Conservation (phyloP, 1,139 yeast genomes). For the Pneumocystis oryctolagi region DNA sequence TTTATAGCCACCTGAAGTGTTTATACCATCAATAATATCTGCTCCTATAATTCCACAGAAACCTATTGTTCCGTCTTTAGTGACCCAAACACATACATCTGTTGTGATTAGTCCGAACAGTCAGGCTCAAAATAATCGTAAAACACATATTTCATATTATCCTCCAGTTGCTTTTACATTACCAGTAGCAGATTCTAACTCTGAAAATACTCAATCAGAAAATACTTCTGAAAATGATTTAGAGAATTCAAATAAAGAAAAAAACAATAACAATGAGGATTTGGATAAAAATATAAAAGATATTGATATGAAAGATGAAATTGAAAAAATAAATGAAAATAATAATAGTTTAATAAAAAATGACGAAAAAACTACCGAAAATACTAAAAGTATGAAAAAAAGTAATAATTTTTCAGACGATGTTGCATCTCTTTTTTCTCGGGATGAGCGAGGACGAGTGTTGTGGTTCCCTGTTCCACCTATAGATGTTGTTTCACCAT, state of each 20-base stretch:
- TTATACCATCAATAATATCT: neutral
- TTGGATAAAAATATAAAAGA: neutral
- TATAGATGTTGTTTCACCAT: constrained; percentile 12
- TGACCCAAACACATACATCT: constrained; percentile 1
- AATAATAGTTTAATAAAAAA: neutral
- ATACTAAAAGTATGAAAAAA: neutral
- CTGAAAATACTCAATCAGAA: neutral
- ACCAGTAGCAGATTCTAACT: neutral
- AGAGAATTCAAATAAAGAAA: neutral
- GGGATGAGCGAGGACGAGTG: constrained; percentile 16
- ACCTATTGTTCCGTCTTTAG: constrained; percentile 8
- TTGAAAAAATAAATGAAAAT: neutral
- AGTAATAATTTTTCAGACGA: constrained; percentile 12
- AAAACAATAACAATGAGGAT: neutral
- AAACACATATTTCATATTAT: neutral
- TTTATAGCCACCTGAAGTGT: neutral
- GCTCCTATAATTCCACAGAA: constrained; percentile 11
- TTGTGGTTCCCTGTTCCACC: constrained; percentile 20
- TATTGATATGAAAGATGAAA: neutral
- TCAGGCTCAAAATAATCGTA: neutral
- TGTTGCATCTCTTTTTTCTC: constrained; percentile 14
- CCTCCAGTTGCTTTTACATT: constrained; percentile 1
- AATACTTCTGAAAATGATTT: neutral
- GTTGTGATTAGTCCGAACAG: constrained; percentile 6
- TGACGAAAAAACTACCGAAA: neutral